Percentiles rank a stretch among this genome's conserved stretches.
These are phyloP conservation scores for Eragrostis nindensis DNA, from an alignment of 176 grass and related monocot species.

Conservation along the genomic window DNA sequence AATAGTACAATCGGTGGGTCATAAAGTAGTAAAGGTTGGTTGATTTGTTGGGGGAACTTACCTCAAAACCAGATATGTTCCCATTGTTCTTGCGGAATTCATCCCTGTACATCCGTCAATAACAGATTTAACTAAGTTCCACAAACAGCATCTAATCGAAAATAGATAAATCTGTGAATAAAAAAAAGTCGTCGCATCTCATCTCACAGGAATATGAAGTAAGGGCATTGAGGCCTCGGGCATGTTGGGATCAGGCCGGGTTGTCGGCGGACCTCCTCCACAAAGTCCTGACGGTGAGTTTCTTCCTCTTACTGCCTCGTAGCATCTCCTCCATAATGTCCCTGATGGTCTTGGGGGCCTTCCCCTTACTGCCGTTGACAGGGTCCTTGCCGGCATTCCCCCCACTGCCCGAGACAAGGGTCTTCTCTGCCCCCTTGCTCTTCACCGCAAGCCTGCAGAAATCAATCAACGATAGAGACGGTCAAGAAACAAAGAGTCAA, in stretches of 20 bases:
- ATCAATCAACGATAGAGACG: background rate
- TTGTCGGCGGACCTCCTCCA: background rate
- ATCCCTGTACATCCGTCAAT: background rate
- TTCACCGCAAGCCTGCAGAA: background rate
- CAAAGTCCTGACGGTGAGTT: background rate
- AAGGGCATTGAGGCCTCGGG: too few relatives aligned
- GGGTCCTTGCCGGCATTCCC: too few relatives aligned
- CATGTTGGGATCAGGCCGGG: background rate
- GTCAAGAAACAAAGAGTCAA: background rate
- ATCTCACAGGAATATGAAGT: too few relatives aligned
- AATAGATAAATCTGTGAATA: too few relatives aligned
- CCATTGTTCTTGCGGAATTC: too few relatives aligned
- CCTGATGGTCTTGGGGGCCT: background rate
- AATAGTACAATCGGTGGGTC: too few relatives aligned
- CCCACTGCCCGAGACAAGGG: too few relatives aligned
- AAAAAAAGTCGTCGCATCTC: background rate
- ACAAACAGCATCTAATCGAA: too few relatives aligned
- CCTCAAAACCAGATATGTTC: too few relatives aligned
- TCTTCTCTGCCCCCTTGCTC: too few relatives aligned
- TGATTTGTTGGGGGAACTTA: too few relatives aligned
- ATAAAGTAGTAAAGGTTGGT: too few relatives aligned
- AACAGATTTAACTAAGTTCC: background rate
- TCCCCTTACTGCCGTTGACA: background rate
- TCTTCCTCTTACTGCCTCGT: background rate
- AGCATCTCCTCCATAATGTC: background rate